Evolutionary conservation across 2,329 filamentous ascomycete species (phyloP).

Genomic region (Geosmithia morbida): DNA sequence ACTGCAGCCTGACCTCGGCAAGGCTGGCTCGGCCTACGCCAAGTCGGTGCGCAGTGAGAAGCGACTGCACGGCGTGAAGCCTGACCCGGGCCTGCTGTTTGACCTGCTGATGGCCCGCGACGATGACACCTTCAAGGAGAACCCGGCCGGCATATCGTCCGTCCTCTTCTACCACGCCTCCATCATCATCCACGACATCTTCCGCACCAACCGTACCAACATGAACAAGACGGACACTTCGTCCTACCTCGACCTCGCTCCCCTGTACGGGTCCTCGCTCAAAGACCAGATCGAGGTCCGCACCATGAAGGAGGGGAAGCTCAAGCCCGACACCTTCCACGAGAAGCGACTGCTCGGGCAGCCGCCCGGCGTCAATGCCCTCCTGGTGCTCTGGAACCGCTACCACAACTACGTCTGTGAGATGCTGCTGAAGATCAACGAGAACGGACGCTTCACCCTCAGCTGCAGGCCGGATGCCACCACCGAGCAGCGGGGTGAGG

Average conservation of each 20-base stretch:
- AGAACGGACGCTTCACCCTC: constrained; percentile 44
- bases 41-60: constrained; percentile 45
- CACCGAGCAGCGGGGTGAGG: constrained; percentile 15
- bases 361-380: constrained; percentile 51
- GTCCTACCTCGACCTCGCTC: constrained; percentile 61
- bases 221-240: constrained; percentile 51
- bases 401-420: constrained; percentile 58
- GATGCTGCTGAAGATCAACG: constrained; percentile 50
- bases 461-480: constrained; percentile 12
- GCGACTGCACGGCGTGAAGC: constrained; percentile 42
- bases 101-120: constrained; percentile 50
- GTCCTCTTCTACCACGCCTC: constrained; percentile 64
- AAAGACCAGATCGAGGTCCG: constrained; percentile 48
- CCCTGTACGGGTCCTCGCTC: constrained; percentile 55
- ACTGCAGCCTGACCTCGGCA: constrained; percentile 46
- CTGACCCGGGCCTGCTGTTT: constrained; percentile 53
- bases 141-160: constrained; percentile 59
- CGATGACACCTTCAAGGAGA: constrained; percentile 35
- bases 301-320: constrained; percentile 48
- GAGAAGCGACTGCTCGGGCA: constrained; percentile 51
- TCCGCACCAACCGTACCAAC: constrained; percentile 37
- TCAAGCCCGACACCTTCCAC: constrained; percentile 58
- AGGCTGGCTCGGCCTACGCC: constrained; percentile 53
- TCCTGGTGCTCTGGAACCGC: constrained; percentile 53
- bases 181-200: constrained; percentile 31